Evolutionary conservation across 129 eudicot genomes (phyloP).

Genomic region (Escallonia rubra): DNA sequence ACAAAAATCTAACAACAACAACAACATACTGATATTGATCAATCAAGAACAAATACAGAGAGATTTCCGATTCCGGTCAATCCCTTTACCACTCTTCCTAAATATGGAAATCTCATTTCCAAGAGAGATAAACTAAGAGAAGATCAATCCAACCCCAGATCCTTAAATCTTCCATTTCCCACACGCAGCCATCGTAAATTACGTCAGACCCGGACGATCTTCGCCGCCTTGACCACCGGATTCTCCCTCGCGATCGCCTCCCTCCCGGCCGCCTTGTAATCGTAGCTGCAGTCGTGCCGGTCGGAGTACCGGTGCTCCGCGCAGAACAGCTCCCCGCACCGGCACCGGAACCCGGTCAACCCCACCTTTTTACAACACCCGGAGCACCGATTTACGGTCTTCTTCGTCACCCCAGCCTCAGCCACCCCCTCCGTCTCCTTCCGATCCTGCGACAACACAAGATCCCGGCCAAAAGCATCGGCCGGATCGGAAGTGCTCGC

Average conservation of each 20-base stretch:
- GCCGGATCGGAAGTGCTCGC: constrained; percentile 23
- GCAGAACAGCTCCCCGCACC: constrained; percentile 81
- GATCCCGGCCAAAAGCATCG: background rate
- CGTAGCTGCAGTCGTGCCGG: constrained; percentile 75
- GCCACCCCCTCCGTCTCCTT: background rate
- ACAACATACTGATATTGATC: too few species aligned
- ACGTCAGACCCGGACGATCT: constrained; percentile 52
- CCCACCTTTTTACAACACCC: constrained; percentile 68
- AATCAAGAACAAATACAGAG: too few species aligned
- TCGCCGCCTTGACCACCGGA: constrained; percentile 86
- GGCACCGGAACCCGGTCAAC: constrained; percentile 73
- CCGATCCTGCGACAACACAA: background rate
- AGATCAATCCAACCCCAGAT: too few species aligned
- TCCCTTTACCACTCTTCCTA: too few species aligned
- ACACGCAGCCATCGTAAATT: background rate
- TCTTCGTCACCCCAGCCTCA: constrained; percentile 17
- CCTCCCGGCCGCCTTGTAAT: constrained; percentile 62
- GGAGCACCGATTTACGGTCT: constrained; percentile 63
- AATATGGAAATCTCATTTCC: too few species aligned
- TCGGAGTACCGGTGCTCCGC: constrained; percentile 71
- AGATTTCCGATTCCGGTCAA: too few species aligned
- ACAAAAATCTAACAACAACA: too few species aligned
- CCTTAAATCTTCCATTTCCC: too few species aligned
- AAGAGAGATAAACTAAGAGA: too few species aligned
- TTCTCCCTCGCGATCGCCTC: constrained; percentile 76